Evolutionary conservation across 1,284 basidiomycete species (phyloP), one percentile per base, ranked within the genome.

Genomic region (Melampsora americana): DNA sequence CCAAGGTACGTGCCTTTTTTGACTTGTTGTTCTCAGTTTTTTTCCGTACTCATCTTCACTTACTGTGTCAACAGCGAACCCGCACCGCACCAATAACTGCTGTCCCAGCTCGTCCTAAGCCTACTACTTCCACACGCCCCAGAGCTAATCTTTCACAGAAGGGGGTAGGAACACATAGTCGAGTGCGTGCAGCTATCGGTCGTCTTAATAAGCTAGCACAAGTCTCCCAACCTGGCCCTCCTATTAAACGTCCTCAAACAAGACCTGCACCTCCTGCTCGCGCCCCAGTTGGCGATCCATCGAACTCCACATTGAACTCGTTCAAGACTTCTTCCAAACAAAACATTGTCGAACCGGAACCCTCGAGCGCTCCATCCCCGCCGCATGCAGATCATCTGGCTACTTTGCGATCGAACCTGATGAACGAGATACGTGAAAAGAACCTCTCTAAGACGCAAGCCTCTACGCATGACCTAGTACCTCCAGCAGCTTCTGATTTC

Each of bases 361-460:
- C 61, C 28, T 42, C 18, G 23, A 70, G 46, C 61, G 14, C 39
- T 39, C n/a, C 12, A 23, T 32, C 18, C 16, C 66, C 44, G 44
- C 14, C 3, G 7, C 32, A 1, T 56, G 46, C 69, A 28, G 69
- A 56, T 61, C 56, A 70, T 46, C 32, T 44, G 30, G 11, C 69
- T 28, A n/a, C 46, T 7, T 44, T 70, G 59, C 53, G 69, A 42
- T 46, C 16, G 23, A 56, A 61, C 46, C 46, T 70, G 28, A 60
- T 70, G 69, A 60, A 42, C 11, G 69, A 70, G 46, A 70, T 70
- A 42, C 53, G 69, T 20, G 56, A 70, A 30, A 70, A 61, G 56
- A 56, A 56, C 26, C 50, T 9, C n/a, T n/a, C 26, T 26, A 56
- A 56, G 18, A 56, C 50, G 20, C 26, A 9, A 26, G 20, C 16